A percentile compares a stretch with the other conserved stretches of the same genome.
Evolutionary conservation across 768 basidiomycete genomes (phyloP).

Genomic region (Mycena galericulata): DNA sequence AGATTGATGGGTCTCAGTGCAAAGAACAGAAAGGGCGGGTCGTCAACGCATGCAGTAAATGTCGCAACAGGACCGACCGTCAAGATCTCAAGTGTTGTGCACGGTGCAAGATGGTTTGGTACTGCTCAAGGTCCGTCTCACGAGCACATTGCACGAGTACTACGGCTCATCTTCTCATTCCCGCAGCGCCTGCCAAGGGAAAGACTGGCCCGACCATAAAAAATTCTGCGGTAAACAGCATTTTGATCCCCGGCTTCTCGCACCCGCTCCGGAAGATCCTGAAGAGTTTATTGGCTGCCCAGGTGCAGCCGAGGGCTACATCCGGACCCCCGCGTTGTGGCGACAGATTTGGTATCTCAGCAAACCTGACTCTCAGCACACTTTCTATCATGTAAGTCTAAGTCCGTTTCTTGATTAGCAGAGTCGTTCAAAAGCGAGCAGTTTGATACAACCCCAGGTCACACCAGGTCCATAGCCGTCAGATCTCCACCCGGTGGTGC

Average conservation of each 20-base stretch:
- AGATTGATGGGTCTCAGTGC: background rate
- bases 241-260: background rate
- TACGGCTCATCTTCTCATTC: too few species aligned
- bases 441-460: background rate
- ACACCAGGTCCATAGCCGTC: background rate
- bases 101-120: background rate
- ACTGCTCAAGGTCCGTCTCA: conserved; percentile 8
- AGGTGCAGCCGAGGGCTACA: background rate
- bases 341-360: background rate
- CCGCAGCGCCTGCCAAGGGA: conserved; percentile 13
- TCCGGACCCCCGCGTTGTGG: conserved; percentile 12
- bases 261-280: background rate
- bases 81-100: conserved; percentile 4
- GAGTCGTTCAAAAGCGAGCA: too few species aligned
- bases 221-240: background rate
- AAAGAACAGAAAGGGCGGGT: background rate
- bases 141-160: too few species aligned
- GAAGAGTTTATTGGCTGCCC: conserved; percentile 23
- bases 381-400: background rate
- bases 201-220: conserved; percentile 23
- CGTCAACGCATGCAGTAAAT: background rate
- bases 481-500: background rate
- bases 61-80: background rate
- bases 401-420: background rate
- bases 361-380: background rate